Conservation (phyloP, 345 rosid species). For the Punica granatum region DNA sequence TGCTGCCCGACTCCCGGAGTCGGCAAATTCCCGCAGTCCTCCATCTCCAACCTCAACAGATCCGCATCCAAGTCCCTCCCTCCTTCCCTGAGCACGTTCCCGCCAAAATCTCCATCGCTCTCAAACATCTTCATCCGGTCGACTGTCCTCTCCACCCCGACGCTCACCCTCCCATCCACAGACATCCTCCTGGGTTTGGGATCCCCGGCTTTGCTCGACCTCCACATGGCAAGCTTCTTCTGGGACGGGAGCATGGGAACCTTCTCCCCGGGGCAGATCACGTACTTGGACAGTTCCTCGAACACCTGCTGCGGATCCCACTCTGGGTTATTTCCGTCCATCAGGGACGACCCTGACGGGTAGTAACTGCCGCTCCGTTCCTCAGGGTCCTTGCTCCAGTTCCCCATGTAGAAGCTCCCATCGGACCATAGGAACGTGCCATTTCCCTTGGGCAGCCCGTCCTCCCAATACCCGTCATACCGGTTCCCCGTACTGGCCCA, state of each 20-base stretch:
- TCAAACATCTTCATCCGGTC: conserved; percentile 75
- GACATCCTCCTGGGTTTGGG: conserved; percentile 57
- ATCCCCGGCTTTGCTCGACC: conserved; percentile 51
- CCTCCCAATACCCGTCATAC: conserved; percentile 79
- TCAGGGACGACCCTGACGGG: conserved; percentile 35
- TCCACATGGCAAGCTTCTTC: conserved; percentile 72
- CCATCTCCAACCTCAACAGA: conserved; percentile 31
- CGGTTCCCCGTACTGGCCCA: conserved; percentile 58
- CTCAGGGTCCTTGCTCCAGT: conserved; percentile 73
- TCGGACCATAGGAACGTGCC: conserved; percentile 71
- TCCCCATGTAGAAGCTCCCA: conserved; percentile 76
- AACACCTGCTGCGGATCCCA: conserved; percentile 73
- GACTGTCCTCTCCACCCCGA: conserved; percentile 59
- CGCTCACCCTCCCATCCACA: conserved; percentile 78
- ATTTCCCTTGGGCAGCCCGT: conserved; percentile 69
- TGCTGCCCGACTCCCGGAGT: conserved; percentile 21
- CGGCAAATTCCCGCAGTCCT: conserved; percentile 25
- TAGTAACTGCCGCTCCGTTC: conserved; percentile 75
- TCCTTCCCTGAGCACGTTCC: background rate
- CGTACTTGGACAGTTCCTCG: conserved; percentile 25
- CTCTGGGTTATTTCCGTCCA: conserved; percentile 25
- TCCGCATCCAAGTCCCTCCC: conserved; percentile 28
- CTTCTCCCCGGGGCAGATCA: conserved; percentile 53
- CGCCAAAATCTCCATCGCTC: conserved; percentile 13
- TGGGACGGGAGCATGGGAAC: conserved; percentile 76